Percentiles rank a stretch among this genome's conserved stretches.
Evolutionary conservation across 2,329 filamentous ascomycete species (phyloP).

Genomic region (Claviceps monticola): DNA sequence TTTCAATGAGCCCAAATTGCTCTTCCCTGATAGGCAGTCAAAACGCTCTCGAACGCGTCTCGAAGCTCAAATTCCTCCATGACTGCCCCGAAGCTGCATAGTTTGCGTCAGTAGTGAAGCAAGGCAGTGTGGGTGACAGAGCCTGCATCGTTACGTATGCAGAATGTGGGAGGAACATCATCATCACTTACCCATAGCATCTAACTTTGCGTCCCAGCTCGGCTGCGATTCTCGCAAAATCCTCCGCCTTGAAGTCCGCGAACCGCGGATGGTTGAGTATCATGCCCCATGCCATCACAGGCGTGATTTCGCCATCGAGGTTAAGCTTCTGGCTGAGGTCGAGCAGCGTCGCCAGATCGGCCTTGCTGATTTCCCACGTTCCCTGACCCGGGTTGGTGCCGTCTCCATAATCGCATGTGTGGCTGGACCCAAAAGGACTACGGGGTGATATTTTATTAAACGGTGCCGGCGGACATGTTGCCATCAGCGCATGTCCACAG

Average conservation of each 20-base stretch:
- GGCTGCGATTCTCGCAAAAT: conserved; percentile 58
- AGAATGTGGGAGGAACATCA: background rate
- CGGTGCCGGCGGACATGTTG: conserved; percentile 65
- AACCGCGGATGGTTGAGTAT: conserved; percentile 61
- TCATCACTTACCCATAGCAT: conserved; percentile 68
- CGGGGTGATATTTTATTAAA: conserved; percentile 34
- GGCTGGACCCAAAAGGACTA: conserved; percentile 37
- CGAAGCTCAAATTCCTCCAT: conserved; percentile 56
- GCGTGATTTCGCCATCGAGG: conserved; percentile 81
- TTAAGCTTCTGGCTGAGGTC: conserved; percentile 73
- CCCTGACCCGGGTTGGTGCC: conserved; percentile 38
- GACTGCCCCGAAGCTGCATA: conserved; percentile 44
- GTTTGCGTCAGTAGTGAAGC: background rate
- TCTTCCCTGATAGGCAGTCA: conserved; percentile 10
- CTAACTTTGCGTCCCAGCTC: conserved; percentile 69
- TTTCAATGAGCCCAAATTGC: conserved; percentile 8
- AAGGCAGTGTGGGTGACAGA: background rate
- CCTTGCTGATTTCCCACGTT: conserved; percentile 67
- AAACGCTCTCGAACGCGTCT: conserved; percentile 61
- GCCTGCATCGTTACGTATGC: background rate
- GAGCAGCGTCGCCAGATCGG: conserved; percentile 66
- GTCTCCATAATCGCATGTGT: conserved; percentile 20
- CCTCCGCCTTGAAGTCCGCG: conserved; percentile 46
- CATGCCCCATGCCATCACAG: conserved; percentile 87
- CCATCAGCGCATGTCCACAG: conserved; percentile 89